Evolutionary conservation across 2,329 filamentous ascomycete species (phyloP).

Genomic region (Colletotrichum spinosum): DNA sequence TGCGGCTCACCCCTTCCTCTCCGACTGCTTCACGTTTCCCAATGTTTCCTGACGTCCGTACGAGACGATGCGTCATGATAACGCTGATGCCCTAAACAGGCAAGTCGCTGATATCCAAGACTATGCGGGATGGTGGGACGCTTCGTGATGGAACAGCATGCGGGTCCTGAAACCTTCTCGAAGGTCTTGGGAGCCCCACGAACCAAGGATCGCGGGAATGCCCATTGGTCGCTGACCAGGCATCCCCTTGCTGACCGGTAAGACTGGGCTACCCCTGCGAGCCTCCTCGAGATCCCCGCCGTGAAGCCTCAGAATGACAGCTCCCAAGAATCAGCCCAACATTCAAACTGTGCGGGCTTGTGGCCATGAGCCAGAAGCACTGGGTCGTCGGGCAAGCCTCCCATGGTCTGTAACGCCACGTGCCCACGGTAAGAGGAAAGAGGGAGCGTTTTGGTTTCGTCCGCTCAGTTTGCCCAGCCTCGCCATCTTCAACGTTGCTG

Average conservation of each 20-base stretch:
- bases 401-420: constrained; percentile 23
- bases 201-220: constrained; percentile 34
- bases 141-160: constrained; percentile 22
- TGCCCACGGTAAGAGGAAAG: constrained; percentile 25
- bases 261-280: constrained; percentile 20
- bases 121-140: constrained; percentile 35
- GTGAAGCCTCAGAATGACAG: constrained; percentile 34
- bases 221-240: constrained; percentile 32
- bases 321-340: constrained; percentile 23
- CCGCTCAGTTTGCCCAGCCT: constrained; percentile 18
- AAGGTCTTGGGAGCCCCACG: constrained; percentile 34
- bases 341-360: constrained; percentile 27
- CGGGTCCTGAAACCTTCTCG: constrained; percentile 40
- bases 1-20: constrained; percentile 9
- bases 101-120: constrained; percentile 33
- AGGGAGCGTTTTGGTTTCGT: constrained; percentile 1
- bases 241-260: constrained; percentile 10
- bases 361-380: constrained; percentile 1
- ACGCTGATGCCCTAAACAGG: constrained; percentile 26
- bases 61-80: constrained; percentile 32
- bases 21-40: constrained; percentile 31
- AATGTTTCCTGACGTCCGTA: constrained; percentile 27
- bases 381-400: constrained; percentile 4
- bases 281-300: constrained; percentile 9
- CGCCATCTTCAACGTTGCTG: constrained; percentile 7